Base-by-base conservation (phyloP, 768 basidiomycete species). In the Boletus pseudopeckii region DNA sequence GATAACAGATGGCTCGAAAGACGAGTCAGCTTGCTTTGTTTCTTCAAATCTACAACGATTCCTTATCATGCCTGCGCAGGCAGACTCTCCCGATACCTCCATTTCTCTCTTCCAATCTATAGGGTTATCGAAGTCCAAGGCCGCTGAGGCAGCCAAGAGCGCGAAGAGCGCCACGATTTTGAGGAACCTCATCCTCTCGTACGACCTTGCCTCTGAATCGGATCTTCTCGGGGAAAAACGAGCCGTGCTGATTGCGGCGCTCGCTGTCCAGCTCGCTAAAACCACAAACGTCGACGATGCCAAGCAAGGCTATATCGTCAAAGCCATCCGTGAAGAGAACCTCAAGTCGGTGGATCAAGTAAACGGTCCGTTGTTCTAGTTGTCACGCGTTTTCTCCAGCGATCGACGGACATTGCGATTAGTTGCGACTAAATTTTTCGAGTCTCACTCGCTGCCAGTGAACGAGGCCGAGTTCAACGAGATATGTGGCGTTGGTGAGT, bases 301-400 rank as follows among this genome's bases (percentile, higher is more conserved):
- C n/a, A 82, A 82, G 66, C 78, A 80, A 55, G 75, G 72, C 42
- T 91, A 84, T 70, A 73, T 87, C 17, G 76, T 91, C 36, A 68
- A 74, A n/a, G 82, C 78, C 56, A 85, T 98, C 61, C 67, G 84
- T n/a, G 80, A 84, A 51, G 85, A 81, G 20, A 81, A 81, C 58
- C 70, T 98, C 53, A 90, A 86, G 72, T 83, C 80, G 33, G 79
- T 83, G 4, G 96, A 98, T 68, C 95, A 98, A 76, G 83, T 97
- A 24, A 76, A 81, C 49, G 95, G 95, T 93, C 63, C 61, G 85
- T 71, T 36, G 11, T 46, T 38, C 26, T 32, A 38, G 41, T 18
- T 45, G 33, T 33, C 32, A 18, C 34, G 15, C 32, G 17, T 37
- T 28, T 47, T 24, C 43, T 10, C 41, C 32, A 42, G n/a, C 49